phyloP scores from a whole-genome alignment of 1,284 basidiomycete genomes.

The Ceratobasidium sp. region DNA sequence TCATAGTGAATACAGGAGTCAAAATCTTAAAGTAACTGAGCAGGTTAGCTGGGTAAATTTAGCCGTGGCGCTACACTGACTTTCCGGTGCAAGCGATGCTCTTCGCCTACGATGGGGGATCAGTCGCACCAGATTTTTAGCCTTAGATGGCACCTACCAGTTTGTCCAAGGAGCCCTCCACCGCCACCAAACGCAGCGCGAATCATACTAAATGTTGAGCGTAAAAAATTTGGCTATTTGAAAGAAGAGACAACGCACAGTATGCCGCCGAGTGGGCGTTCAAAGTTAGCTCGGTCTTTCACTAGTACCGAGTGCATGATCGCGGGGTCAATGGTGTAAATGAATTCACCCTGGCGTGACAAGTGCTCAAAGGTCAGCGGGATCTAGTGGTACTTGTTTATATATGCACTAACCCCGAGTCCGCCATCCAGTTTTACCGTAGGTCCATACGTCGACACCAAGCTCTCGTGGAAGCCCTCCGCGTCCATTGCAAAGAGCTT shows the following conservation, averaged over 20 bases:
- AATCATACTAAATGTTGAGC: neutral
- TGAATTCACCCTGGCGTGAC: slow-evolving; percentile 57
- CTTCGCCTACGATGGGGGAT: neutral
- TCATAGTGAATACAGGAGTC: slow-evolving; percentile 64
- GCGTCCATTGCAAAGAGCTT: neutral
- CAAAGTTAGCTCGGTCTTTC: slow-evolving; percentile 66
- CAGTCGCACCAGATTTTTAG: neutral
- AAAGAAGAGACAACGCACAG: slow-evolving; percentile 59
- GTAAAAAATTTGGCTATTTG: slow-evolving; percentile 48
- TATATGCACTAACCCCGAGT: slow-evolving; percentile 63
- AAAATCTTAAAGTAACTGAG: slow-evolving; percentile 61
- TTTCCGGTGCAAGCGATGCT: slow-evolving; percentile 37
- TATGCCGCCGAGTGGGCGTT: slow-evolving; percentile 66
- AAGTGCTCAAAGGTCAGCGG: neutral
- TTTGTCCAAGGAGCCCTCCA: slow-evolving; percentile 51
- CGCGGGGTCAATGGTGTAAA: slow-evolving; percentile 66
- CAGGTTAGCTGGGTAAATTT: slow-evolving; percentile 59
- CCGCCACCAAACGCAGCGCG: slow-evolving; percentile 57
- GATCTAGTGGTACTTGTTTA: neutral
- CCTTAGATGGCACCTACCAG: neutral
- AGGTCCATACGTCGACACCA: slow-evolving; percentile 64
- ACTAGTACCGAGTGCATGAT: slow-evolving; percentile 63
- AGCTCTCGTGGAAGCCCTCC: slow-evolving; percentile 56
- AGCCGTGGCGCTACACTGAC: slow-evolving; percentile 54
- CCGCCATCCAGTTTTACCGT: slow-evolving; percentile 66